phyloP scores from a whole-genome alignment of 139 green algal genomes.

The Klebsormidium nitens region DNA sequence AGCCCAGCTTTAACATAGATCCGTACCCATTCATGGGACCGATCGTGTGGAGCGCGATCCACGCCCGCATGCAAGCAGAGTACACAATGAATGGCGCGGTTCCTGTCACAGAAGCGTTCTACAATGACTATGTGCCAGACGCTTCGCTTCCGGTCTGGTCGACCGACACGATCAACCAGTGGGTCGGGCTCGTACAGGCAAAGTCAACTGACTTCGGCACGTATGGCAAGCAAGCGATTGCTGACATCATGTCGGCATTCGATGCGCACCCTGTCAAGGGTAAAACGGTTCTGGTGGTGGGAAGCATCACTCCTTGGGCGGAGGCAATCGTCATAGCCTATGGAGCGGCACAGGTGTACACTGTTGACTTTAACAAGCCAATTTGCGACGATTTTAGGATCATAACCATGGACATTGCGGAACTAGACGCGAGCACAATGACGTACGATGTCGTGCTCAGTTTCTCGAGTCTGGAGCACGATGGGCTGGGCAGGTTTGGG shows the following conservation, averaged over 20 bases:
- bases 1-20: too few relatives aligned
- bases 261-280: conserved; percentile 15
- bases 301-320: conserved; percentile 10
- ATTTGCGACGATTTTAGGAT: not conserved
- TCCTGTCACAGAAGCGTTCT: too few relatives aligned
- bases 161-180: too few relatives aligned
- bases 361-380: conserved; percentile 21
- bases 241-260: conserved; percentile 13
- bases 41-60: too few relatives aligned
- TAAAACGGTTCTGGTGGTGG: conserved; percentile 13
- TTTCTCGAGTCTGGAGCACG: conserved; percentile 21
- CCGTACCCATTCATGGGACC: too few relatives aligned
- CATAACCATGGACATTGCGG: not conserved
- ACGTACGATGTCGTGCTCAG: conserved; percentile 19
- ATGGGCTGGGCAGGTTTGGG: conserved; percentile 27
- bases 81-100: too few relatives aligned
- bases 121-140: too few relatives aligned
- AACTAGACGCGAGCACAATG: not conserved
- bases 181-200: not conserved
- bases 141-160: too few relatives aligned
- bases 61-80: too few relatives aligned
- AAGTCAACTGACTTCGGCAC: not conserved
- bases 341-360: conserved; percentile 4
- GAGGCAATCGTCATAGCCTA: conserved; percentile 13
- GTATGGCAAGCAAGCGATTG: not conserved